Base-by-base conservation (phyloP, 106 monocot species). In the Allium fistulosum region DNA sequence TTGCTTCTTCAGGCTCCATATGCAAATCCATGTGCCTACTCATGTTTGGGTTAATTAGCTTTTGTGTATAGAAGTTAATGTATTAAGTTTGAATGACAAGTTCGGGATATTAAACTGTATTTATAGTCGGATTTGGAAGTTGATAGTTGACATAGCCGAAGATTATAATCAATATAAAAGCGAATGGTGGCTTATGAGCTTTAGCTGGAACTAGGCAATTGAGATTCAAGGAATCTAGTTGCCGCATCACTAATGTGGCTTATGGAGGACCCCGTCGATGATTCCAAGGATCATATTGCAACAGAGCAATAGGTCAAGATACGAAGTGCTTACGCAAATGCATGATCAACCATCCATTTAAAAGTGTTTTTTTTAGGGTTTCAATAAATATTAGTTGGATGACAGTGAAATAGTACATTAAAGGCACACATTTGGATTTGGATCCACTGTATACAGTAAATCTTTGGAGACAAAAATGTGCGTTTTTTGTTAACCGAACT, bases 221-320 rank as follows among this genome's bases (percentile, higher is more conserved):
- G 56, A 57, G 56, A 57, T 12, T 57, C 56, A 12, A 57, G 16
- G 56, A 57, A 57, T 16, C 7, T 57, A 2, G 56, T 12, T 16
- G 56, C 56, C 56, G 56, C 56, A 57, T 57, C 56, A 57, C 56
- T 6, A 57, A 60, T 13, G 59, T 60, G 59, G 59, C 59, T 22
- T 60, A 60, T 60, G 59, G 59, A 17, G 59, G 59, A 60, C 59
- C 59, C 59, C 59, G 7, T 60, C 2, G 59, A 60, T 60, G 59
- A 17, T 60, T 60, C 59, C 59, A 60, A 60, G 59, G 59, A 60
- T 60, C 59, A 60, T 11, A 55, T 55, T 55, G 53, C 53, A 12
- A 3, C 53, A 55, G 2, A 15, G 53, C 15, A 12, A 55, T 8
- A 55, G 13, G 53, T 12, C 37, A 37, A 37, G 37, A 37, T 37